These are phyloP conservation scores for Epichloe sylvatica DNA, from an alignment of 2,329 filamentous ascomycete species.

Conservation along the genomic window DNA sequence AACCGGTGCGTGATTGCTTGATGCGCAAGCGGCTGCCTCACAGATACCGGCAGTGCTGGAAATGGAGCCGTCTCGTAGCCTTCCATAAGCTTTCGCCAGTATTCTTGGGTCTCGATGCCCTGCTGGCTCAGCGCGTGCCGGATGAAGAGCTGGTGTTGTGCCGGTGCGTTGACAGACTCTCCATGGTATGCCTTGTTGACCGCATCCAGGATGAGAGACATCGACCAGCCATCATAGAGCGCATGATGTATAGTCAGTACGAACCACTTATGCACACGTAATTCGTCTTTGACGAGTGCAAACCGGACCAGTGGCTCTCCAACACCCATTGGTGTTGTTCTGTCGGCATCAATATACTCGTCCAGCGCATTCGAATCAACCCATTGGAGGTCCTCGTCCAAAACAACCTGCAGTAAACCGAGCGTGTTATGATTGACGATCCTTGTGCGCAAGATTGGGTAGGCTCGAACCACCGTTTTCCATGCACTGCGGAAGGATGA, in stretches of 20 bases:
- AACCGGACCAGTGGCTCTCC: slow-evolving; percentile 28
- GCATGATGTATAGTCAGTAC: slow-evolving; percentile 30
- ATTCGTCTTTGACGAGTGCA: slow-evolving; percentile 20
- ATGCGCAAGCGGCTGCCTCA: slow-evolving; percentile 30
- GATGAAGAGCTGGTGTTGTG: slow-evolving; percentile 29
- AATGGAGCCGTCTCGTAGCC: slow-evolving; percentile 27
- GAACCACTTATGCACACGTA: slow-evolving; percentile 24
- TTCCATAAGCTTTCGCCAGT: slow-evolving; percentile 28
- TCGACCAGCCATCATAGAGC: slow-evolving; percentile 34
- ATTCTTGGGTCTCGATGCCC: slow-evolving; percentile 21
- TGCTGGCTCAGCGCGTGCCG: slow-evolving; percentile 26
- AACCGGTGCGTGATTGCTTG: slow-evolving; percentile 25
- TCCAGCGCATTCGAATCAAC: slow-evolving; percentile 12
- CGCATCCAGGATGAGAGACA: slow-evolving; percentile 29
- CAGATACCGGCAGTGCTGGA: slow-evolving; percentile 26
- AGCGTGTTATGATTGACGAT: slow-evolving; percentile 27
- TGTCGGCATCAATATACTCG: slow-evolving; percentile 23
- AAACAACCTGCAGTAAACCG: slow-evolving; percentile 30
- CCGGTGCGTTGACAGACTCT: background rate
- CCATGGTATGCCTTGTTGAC: slow-evolving; percentile 6
- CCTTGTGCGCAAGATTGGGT: slow-evolving; percentile 28
- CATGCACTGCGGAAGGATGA: slow-evolving; percentile 6
- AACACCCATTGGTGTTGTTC: slow-evolving; percentile 21
- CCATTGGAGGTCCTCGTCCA: slow-evolving; percentile 22
- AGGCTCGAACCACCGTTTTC: slow-evolving; percentile 1